phyloP scores from a whole-genome alignment of 495 filamentous ascomycete species.

The Letharia columbiana region DNA sequence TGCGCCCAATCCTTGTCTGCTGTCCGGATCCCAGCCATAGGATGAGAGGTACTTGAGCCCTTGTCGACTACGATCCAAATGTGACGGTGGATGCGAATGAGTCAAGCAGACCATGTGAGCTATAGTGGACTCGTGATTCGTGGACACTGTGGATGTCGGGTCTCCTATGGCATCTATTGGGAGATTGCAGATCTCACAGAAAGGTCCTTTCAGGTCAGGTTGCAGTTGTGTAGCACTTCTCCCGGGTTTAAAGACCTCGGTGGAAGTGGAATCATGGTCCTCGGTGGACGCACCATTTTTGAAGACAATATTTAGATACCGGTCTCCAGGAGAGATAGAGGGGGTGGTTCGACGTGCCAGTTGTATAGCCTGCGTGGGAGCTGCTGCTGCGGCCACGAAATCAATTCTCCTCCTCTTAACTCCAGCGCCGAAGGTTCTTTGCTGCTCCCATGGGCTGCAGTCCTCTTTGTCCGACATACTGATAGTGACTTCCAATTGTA shows the following conservation, averaged over 20 bases:
- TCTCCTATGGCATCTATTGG: slow-evolving; percentile 32
- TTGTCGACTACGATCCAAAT: slow-evolving; percentile 66
- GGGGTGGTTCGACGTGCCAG: slow-evolving; percentile 19
- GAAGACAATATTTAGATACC: slow-evolving; percentile 67
- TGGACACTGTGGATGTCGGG: slow-evolving; percentile 16
- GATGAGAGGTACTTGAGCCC: slow-evolving; percentile 67
- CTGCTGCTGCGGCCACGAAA: slow-evolving; percentile 55
- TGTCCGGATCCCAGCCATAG: slow-evolving; percentile 85
- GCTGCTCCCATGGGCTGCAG: slow-evolving; percentile 59
- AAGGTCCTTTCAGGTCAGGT: background rate
- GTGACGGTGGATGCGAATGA: slow-evolving; percentile 78
- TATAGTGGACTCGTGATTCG: slow-evolving; percentile 60
- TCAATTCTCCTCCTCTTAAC: slow-evolving; percentile 67
- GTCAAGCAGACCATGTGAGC: slow-evolving; percentile 73
- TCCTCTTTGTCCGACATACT: slow-evolving; percentile 44
- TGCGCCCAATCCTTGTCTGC: slow-evolving; percentile 61
- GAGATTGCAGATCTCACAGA: slow-evolving; percentile 53
- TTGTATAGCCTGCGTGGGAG: slow-evolving; percentile 23
- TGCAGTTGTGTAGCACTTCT: slow-evolving; percentile 17
- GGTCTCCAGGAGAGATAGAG: slow-evolving; percentile 44
- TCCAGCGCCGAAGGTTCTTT: slow-evolving; percentile 71
- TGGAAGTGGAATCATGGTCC: slow-evolving; percentile 7
- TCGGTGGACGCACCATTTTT: slow-evolving; percentile 28
- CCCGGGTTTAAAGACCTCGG: slow-evolving; percentile 9
- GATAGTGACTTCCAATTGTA: background rate